Evolutionary conservation across 371 early-diverging fungal genomes (phyloP), one percentile per base, ranked within the genome.

Genomic region (Mortierella sp.): DNA sequence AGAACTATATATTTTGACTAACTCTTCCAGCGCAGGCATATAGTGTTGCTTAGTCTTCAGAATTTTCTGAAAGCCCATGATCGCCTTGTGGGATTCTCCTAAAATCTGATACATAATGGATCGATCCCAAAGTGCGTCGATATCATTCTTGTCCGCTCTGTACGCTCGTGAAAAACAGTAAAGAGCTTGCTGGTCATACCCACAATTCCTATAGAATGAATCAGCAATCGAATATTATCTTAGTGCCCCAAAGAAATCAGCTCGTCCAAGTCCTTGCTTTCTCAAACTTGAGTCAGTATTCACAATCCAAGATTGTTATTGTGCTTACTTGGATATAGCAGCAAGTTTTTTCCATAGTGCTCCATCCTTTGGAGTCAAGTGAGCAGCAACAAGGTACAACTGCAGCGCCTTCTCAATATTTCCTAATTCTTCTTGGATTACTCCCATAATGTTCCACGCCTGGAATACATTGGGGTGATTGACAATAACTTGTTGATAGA

Each of bases 351-450:
- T 93, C 99, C 99, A 99, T 36, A 96, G 74, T 3, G 77, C 79
- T 0, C 84, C 86, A 72, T 98, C 96, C 45, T 89, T 90, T 22
- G 92, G 91, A 16, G 91, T 89, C 77, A 99, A 83, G 65, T 96
- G 96, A 5, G 98, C 99, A 1, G 98, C 96, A 41, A 98, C 91
- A 77, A 97, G 89, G 67, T 93, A 92, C 19, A 96, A 81, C 66
- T 94, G 92, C 45, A 95, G 83, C 0, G 97, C 92, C 74, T 94
- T 94, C 21, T 87, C 87, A 16, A 77, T 70, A 50, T 95, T 92
- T 10, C 96, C 95, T 55, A 93, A 74, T 72, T 98, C 97, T 72
- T 97, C 97, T 73, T 97, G 95, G 28, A 98, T 92, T 57, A 96
- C 84, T 47, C 96, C 99, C 70, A 98, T 89, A 6, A 94, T 93